phyloP scores from a whole-genome alignment of 2,329 filamentous ascomycete genomes.

The Xylaria sp. region DNA sequence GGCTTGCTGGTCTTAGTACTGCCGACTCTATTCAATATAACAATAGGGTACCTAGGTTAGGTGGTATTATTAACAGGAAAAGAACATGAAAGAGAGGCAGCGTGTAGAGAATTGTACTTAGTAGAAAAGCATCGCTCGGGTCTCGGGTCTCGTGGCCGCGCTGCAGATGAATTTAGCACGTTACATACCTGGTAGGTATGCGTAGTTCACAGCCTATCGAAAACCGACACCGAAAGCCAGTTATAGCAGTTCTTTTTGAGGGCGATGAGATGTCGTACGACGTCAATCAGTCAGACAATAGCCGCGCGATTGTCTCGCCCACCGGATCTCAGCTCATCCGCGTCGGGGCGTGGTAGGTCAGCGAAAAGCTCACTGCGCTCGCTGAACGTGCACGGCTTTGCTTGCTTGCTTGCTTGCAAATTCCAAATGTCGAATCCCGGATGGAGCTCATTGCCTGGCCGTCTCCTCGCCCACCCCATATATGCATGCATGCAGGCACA shows the following conservation, averaged over 20 bases:
- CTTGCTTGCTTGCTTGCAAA: too few relatives aligned
- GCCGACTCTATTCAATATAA: conserved; percentile 18
- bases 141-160: conserved; percentile 2
- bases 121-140: not conserved
- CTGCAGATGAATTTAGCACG: conserved; percentile 20
- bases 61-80: conserved; percentile 16
- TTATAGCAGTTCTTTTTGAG: not conserved
- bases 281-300: conserved; percentile 18
- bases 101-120: conserved; percentile 2
- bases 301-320: conserved; percentile 35
- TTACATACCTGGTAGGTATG: conserved; percentile 5
- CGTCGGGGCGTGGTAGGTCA: conserved; percentile 5
- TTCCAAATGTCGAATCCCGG: conserved; percentile 26
- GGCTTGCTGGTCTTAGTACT: conserved; percentile 14
- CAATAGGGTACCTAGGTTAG: not conserved
- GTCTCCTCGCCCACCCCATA: not conserved
- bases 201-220: conserved; percentile 2
- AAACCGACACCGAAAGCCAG: not conserved
- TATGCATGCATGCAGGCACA: not conserved
- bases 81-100: not conserved
- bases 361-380: not conserved
- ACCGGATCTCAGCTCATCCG: conserved; percentile 33
- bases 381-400: not conserved
- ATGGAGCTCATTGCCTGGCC: conserved; percentile 11
- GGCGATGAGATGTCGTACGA: conserved; percentile 23